These are phyloP conservation scores for Limnomonas spitsbergensis DNA, from an alignment of 139 green algal genomes.

Conservation along the genomic window DNA sequence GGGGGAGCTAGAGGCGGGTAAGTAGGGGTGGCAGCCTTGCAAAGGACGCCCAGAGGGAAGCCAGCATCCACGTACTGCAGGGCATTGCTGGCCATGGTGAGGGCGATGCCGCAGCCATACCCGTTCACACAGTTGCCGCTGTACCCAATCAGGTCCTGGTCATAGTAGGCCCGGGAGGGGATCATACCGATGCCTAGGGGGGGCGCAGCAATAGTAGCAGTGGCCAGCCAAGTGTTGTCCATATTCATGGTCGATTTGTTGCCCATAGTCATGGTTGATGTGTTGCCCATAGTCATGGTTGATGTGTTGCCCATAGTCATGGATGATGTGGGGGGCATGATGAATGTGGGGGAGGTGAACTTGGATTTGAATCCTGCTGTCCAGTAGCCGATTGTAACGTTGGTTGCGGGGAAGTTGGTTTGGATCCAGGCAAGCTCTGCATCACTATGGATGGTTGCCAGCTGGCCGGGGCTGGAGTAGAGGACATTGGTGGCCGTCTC, in stretches of 20 bases:
- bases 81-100: background rate
- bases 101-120: background rate
- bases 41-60: background rate
- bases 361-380: background rate
- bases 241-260: background rate
- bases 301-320: too few relatives aligned
- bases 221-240: background rate
- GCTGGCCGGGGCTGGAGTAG: background rate
- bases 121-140: background rate
- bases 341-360: background rate
- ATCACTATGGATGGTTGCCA: background rate
- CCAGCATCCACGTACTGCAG: background rate
- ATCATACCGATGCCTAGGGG: background rate
- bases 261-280: too few relatives aligned
- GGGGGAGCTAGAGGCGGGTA: background rate
- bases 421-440: background rate
- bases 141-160: background rate
- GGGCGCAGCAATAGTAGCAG: background rate
- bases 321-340: too few relatives aligned
- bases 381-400: background rate
- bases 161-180: background rate
- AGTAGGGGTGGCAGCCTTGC: background rate
- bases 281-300: too few relatives aligned
- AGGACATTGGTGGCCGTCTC: background rate
- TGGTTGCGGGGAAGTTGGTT: background rate